Evolutionary conservation across 2,329 filamentous ascomycete species (phyloP).

Genomic region (Gliomastix tumulicola): DNA sequence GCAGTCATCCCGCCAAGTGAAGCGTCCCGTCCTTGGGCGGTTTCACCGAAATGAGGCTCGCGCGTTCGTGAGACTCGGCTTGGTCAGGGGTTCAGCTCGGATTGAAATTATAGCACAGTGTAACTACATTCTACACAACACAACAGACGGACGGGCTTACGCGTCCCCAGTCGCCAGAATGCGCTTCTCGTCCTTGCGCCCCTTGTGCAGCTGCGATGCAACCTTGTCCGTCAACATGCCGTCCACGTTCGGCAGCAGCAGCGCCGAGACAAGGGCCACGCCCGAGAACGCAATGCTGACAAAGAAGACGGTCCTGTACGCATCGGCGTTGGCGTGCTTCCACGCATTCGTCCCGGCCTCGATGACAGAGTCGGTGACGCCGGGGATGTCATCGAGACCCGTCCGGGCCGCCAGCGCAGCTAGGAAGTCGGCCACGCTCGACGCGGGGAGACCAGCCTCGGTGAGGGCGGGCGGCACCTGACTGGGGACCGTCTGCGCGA

Average conservation of each 20-base stretch:
- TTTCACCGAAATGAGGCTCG: too few relatives aligned
- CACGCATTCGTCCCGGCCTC: conserved; percentile 18
- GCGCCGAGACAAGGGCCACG: conserved; percentile 18
- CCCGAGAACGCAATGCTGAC: conserved; percentile 24
- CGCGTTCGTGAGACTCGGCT: too few relatives aligned
- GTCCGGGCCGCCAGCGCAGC: conserved; percentile 17
- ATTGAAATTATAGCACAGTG: too few relatives aligned
- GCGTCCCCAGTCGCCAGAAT: too few relatives aligned
- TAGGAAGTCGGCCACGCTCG: conserved; percentile 24
- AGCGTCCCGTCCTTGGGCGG: too few relatives aligned
- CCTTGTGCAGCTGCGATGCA: conserved; percentile 21
- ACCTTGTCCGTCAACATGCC: conserved; percentile 21
- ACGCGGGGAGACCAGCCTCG: conserved; percentile 26
- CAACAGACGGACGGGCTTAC: too few relatives aligned
- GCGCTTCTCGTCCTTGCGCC: conserved; percentile 12
- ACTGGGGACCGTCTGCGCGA: conserved; percentile 17
- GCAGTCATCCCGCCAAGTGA: too few relatives aligned
- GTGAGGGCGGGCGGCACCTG: conserved; percentile 22
- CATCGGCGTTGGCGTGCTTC: conserved; percentile 21
- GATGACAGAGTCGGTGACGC: conserved; percentile 19
- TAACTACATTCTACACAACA: too few relatives aligned
- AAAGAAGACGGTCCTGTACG: conserved; percentile 25
- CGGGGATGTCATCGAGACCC: conserved; percentile 17
- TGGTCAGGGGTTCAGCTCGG: too few relatives aligned
- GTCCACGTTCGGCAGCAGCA: conserved; percentile 23